These are phyloP conservation scores for Colletotrichum nymphaeae DNA, from an alignment of 2,329 filamentous ascomycete genomes.

Conservation along the genomic window DNA sequence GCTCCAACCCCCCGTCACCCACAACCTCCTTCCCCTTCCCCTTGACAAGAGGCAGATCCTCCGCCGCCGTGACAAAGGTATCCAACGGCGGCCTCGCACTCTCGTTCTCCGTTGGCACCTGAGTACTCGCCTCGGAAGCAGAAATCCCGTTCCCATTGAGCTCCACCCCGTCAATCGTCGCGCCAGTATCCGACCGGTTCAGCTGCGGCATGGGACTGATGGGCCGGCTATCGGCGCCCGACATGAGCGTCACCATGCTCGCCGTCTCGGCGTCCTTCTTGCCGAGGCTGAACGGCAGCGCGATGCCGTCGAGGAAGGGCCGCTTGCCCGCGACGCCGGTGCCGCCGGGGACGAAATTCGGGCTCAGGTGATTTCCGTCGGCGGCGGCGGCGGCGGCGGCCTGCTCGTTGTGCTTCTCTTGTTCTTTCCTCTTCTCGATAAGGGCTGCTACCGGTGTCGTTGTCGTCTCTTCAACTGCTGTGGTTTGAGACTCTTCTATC, in stretches of 20 bases:
- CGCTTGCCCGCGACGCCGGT: conserved; percentile 69
- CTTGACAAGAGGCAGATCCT: conserved; percentile 49
- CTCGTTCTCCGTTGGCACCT: neutral
- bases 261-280: conserved; percentile 70
- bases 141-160: neutral
- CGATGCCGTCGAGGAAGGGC: conserved; percentile 75
- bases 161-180: neutral
- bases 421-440: conserved; percentile 53
- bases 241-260: conserved; percentile 76
- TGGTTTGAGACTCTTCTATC: conserved; percentile 38
- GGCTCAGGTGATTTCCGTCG: conserved; percentile 56
- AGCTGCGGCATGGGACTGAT: conserved; percentile 43
- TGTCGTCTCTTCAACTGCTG: conserved; percentile 50
- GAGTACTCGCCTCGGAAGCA: conserved; percentile 3
- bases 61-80: conserved; percentile 65
- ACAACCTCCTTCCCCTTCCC: conserved; percentile 28
- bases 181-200: neutral
- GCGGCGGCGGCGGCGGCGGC: conserved; percentile 46
- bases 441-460: conserved; percentile 58
- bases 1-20: neutral
- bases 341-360: conserved; percentile 52
- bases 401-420: conserved; percentile 40
- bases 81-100: conserved; percentile 58
- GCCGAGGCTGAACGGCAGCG: conserved; percentile 78
- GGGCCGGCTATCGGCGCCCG: conserved; percentile 49